Evolutionary conservation across 805 yeast genomes (phyloP).

Genomic region (Tetrapisispora taiwanensis): DNA sequence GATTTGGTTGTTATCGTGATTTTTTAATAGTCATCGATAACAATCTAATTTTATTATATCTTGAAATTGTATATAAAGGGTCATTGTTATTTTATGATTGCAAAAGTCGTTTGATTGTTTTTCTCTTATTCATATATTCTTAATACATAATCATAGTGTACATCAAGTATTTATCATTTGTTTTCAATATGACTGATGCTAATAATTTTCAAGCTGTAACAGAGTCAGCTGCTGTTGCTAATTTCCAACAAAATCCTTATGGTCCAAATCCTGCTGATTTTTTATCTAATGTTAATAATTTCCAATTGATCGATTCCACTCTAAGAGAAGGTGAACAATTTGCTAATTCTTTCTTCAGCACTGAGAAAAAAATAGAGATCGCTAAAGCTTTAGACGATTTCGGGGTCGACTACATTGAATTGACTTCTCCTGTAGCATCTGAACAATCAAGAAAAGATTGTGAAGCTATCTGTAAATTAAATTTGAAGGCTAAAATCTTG

Average conservation of each 20-base stretch:
- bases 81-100: no score
- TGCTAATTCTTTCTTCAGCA: conserved; percentile 90
- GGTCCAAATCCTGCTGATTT: conserved; percentile 93
- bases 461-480: conserved; percentile 96
- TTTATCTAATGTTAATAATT: conserved; percentile 77
- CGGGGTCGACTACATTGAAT: conserved; percentile 95
- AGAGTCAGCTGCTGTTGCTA: conserved; percentile 8
- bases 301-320: conserved; percentile 90
- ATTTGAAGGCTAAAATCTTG: conserved; percentile 90
- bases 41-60: no score
- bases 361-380: conserved; percentile 91
- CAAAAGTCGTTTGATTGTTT: no score
- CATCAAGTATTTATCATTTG: no score
- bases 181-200: conserved; percentile 3
- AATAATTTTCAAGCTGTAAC: conserved; percentile 11
- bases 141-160: no score
- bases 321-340: conserved; percentile 98
- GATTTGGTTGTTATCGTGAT: neutral
- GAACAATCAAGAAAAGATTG: conserved; percentile 90
- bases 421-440: conserved; percentile 97
- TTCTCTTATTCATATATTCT: no score
- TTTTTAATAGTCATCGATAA: neutral
- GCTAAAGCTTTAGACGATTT: conserved; percentile 96
- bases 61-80: no score
- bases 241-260: conserved; percentile 53